Conservation (phyloP, 2,329 filamentous ascomycete genomes). For the Ceratocystis alfenasii region DNA sequence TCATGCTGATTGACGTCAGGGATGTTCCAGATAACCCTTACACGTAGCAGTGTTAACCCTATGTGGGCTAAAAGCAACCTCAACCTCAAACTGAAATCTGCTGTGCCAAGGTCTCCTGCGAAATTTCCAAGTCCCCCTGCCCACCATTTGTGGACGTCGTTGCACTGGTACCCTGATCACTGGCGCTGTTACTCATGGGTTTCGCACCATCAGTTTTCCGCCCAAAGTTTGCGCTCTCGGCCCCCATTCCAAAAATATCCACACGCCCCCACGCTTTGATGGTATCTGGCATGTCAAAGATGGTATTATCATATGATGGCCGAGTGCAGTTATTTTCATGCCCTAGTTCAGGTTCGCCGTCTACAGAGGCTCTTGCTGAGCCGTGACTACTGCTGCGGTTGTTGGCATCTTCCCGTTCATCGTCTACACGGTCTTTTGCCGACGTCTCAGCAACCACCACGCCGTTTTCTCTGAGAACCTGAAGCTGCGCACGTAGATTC, state of each 20-base stretch:
- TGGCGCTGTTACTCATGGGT: neutral
- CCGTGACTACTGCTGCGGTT: slow-evolving; percentile 20
- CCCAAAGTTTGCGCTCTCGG: slow-evolving; percentile 20
- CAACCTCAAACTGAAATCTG: neutral
- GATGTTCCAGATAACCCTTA: neutral
- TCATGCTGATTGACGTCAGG: neutral
- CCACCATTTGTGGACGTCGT: neutral
- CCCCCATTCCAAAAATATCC: slow-evolving; percentile 17
- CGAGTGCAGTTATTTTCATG: slow-evolving; percentile 22
- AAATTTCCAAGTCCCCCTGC: slow-evolving; percentile 1
- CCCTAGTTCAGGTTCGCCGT: neutral
- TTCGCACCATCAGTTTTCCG: slow-evolving; percentile 16
- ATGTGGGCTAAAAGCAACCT: neutral
- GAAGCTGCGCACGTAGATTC: slow-evolving; percentile 47
- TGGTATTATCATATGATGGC: slow-evolving; percentile 36
- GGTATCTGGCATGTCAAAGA: slow-evolving; percentile 34
- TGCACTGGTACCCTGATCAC: neutral
- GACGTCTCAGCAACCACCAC: slow-evolving; percentile 41
- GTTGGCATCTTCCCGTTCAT: slow-evolving; percentile 24
- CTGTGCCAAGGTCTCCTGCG: slow-evolving; percentile 2
- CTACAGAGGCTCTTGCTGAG: neutral
- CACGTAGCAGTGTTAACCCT: neutral
- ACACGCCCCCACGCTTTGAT: slow-evolving; percentile 17
- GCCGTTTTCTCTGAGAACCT: slow-evolving; percentile 41
- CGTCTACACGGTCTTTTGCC: slow-evolving; percentile 39